Base-by-base conservation (phyloP, 2,329 filamentous ascomycete genomes). In the Colletotrichum scovillei region DNA sequence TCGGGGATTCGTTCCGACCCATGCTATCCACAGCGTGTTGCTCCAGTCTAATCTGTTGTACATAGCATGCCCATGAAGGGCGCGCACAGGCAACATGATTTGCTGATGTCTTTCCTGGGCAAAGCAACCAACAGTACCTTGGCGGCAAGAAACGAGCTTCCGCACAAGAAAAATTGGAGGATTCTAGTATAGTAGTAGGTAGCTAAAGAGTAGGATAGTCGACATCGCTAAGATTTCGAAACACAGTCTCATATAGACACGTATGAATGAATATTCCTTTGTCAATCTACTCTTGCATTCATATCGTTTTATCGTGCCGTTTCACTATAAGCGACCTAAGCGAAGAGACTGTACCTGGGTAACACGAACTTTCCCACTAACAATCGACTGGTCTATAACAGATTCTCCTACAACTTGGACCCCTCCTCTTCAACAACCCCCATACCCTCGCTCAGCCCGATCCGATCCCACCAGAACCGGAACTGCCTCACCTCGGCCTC, bases 381-480 rank as follows among this genome's bases (percentile, higher is more conserved):
- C 4, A 16, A 8, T 5, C 3, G 19, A 49, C 32, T 35, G 11
- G n/a, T 49, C 19, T 19, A 22, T 11, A n/a, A 0, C 42, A n/a
- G 19, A 49, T n/a, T n/a, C 3, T 22, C 19, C 22, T 26, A 65
- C 35, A 62, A 22, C 16, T 24, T 42, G 11, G 67, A 14, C 22
- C 35, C 60, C 3, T 66, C 38, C 14, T 57, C 22, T 14, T 56
- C 63, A 12, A 52, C 63, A 11, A 63, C 63, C 5, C 82, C 85
- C 71, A 81, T 81, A 8, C 85, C 86, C 77, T 89, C 81, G 75
- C 86, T 88, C 62, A 86, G 76, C 69, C 83, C 80, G 24, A 87
- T 86, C 73, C 86, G 86, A 14, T 84, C 83, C 88, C 89, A 92
- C 91, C 91, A 93, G 79, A 90, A 93, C 14, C 82, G 79, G 76